Base-by-base conservation (phyloP, 2,329 filamentous ascomycete genomes). In the Ophioceras dolichostomum region DNA sequence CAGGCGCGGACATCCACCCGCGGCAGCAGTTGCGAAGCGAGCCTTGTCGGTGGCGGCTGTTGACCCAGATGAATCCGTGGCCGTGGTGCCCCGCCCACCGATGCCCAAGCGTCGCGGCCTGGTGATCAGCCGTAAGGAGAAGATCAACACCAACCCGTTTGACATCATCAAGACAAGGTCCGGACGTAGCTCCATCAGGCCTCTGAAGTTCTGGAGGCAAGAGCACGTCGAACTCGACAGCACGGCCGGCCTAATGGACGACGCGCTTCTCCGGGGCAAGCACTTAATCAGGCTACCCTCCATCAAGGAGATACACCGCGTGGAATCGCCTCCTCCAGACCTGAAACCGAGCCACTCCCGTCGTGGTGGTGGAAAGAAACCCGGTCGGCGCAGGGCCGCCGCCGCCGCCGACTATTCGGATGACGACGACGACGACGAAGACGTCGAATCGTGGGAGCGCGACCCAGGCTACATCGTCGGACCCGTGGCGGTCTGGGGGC, bases 121-220 rank as follows among this genome's bases (percentile, higher is more conserved):
- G 10, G 64, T 74, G 18, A 71, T 70, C 36, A 53, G 66, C 37
- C 65, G 68, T 30, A 62, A 62, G 22, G 61, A 65, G 41, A n/a
- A n/a, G n/a, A 31, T 45, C 4, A 49, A 46, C 2, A 52, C 47
- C 26, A 63, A 64, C 8, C 55, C 62, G 1, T 67, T 76, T 37
- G 64, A 60, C 19, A 63, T 73, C 43, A 65, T 66, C 21, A 71
- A 67, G 32, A 83, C 79, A 36, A 78, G 86, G 38, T 89, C 81
- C 10, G 88, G 86, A 2, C 76, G 91, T 39, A 74, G 76, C 37
- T 85, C 83, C 9, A 79, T 85, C 43, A 75, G 76, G 42, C 91
- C 88, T 1, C 60, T 95, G 24, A 76, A 84, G 19, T 94, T 73
- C 54, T 96, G 89, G 89, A 78, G 78, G 49, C 87, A 87, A 46